These are phyloP conservation scores for Kuraishia floccosa DNA, from an alignment of 805 yeast species.

Conservation along the genomic window DNA sequence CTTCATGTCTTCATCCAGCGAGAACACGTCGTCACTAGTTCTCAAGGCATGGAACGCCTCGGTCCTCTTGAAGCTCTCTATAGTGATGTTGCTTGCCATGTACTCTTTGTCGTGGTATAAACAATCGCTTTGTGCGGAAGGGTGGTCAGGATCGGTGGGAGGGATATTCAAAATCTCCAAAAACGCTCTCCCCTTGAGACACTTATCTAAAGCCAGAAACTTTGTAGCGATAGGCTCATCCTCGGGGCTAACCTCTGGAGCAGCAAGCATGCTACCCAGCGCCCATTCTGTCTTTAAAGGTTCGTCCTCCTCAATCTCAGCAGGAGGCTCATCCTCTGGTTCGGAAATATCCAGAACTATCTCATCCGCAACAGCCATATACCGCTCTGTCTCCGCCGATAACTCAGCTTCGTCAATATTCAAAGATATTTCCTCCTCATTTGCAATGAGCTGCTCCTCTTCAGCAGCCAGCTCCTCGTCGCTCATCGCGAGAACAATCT, in stretches of 20 bases:
- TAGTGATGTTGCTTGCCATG: conserved; percentile 9
- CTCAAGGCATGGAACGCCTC: conserved; percentile 1
- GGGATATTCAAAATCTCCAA: conserved; percentile 40
- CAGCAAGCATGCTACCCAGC: background rate
- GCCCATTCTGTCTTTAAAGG: background rate
- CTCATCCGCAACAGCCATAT: too few species aligned
- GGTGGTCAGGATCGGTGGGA: conserved; percentile 10
- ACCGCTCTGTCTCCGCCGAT: too few species aligned
- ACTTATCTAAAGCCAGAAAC: conserved; percentile 80
- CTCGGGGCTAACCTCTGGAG: background rate
- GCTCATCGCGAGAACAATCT: too few species aligned
- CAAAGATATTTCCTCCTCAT: too few species aligned
- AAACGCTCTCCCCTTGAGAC: conserved; percentile 53
- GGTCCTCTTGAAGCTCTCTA: conserved; percentile 5
- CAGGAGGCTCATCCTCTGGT: conserved; percentile 4
- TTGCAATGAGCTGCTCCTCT: too few species aligned
- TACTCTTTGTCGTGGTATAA: conserved; percentile 24
- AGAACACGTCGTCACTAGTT: background rate
- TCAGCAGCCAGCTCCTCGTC: too few species aligned
- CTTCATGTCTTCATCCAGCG: conserved; percentile 2
- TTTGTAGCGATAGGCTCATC: conserved; percentile 17
- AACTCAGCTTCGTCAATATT: conserved; percentile 3
- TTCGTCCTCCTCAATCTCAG: conserved; percentile 5
- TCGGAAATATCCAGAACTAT: conserved; percentile 17
- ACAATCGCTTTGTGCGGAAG: conserved; percentile 6